Conservation (phyloP, 768 basidiomycete genomes). For the Porphyrellus cyaneotinctus region DNA sequence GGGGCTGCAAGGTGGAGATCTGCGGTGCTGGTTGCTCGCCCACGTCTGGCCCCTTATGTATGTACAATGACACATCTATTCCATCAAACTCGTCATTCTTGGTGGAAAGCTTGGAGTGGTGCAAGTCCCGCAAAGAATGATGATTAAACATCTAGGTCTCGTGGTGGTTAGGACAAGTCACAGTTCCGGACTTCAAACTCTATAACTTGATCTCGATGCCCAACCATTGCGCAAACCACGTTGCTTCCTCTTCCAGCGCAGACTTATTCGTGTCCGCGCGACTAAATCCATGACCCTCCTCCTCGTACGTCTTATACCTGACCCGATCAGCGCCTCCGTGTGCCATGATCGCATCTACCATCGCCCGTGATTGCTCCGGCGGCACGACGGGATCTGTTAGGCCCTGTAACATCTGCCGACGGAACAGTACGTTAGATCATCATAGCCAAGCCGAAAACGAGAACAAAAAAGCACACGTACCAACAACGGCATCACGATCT, state of each 20-base stretch:
- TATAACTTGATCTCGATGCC: not conserved
- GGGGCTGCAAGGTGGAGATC: not conserved
- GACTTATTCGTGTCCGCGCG: constrained; percentile 1
- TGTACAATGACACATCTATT: not conserved
- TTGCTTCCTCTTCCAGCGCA: not conserved
- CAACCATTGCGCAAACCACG: constrained; percentile 1
- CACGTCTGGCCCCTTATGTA: not conserved
- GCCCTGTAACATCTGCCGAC: constrained; percentile 1
- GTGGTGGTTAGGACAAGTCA: too few species aligned
- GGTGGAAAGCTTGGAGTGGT: too few species aligned
- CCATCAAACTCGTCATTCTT: too few species aligned
- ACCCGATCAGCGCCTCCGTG: not conserved
- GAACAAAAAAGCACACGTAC: not conserved
- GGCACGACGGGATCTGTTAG: not conserved
- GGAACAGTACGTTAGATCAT: not conserved
- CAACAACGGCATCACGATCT: not conserved
- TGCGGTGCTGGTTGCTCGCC: not conserved
- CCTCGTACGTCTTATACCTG: constrained; percentile 1
- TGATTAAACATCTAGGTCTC: too few species aligned
- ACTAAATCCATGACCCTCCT: constrained; percentile 1
- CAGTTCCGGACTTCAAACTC: too few species aligned
- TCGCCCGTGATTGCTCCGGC: not conserved
- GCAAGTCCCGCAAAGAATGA: too few species aligned
- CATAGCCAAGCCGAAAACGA: not conserved
- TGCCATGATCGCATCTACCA: constrained; percentile 1